Evolutionary conservation across 768 basidiomycete species (phyloP), one percentile per base, ranked within the genome.

Genomic region (Gloeostereum incarnatum): DNA sequence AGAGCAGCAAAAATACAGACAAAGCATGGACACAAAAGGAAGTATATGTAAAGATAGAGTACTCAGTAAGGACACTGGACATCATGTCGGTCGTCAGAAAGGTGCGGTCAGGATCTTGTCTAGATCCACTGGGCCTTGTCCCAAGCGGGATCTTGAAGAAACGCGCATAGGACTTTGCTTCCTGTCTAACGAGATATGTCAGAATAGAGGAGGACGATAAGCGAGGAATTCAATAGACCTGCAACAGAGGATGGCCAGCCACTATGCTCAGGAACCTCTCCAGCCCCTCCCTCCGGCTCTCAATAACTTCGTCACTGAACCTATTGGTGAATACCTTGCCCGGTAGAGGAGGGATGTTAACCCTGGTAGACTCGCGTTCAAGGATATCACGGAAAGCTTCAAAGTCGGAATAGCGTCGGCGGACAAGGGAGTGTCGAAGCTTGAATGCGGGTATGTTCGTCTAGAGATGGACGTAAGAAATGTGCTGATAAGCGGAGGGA

Each of bases 381-480:
- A 99, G 78, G 55, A 96, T 90, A 57, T 99, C 94, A 35, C 92
- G 81, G 71, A 99, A 99, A 1, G 94, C 92, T 54, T 93, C 90
- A 53, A 93, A 93, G 57, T 93, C 89, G 29, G 83, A 89, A 57
- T 93, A 93, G 34, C 90, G 81, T 31, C 90, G 71, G 35, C 89
- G 76, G 31, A 93, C 90, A 27, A 85, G 66, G 7, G 88, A 91
- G 61, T 89, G 86, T n/a, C 82, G 87, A 30, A 98, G 74, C 57
- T 97, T 96, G 71, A 99, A 99, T 0, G 94, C 94, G 23, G 93
- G 96, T 50, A 98, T 99, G 61, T 98, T 98, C 50, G 96, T 98
- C 92, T 96, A 46, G 13, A 31, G 27, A 16, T 11, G 9, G 8
- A 35, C 37, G 7, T 10, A 47, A 39, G 24, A 32, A 21, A 18